phyloP scores from a whole-genome alignment of 2,329 filamentous ascomycete species.

The Cytospora schulzeri region DNA sequence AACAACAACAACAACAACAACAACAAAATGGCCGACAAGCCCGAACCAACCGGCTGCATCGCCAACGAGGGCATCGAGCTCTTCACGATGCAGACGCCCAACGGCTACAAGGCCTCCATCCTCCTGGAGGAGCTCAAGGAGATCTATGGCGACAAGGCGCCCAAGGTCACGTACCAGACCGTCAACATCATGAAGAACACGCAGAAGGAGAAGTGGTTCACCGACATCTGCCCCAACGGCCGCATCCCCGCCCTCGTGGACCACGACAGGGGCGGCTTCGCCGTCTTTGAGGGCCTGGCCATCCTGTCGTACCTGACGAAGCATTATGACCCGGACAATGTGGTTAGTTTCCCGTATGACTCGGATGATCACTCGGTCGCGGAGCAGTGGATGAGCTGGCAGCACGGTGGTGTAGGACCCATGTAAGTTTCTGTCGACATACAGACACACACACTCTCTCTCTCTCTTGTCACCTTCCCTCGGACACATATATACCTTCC shows the following conservation, averaged over 20 bases:
- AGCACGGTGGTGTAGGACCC: slow-evolving; percentile 74
- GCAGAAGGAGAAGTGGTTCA: slow-evolving; percentile 70
- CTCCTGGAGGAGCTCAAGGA: slow-evolving; percentile 67
- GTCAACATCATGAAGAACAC: slow-evolving; percentile 64
- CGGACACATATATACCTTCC: neutral
- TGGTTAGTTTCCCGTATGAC: slow-evolving; percentile 60
- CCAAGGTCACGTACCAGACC: slow-evolving; percentile 48
- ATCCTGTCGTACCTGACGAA: slow-evolving; percentile 75
- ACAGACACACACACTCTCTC: too few species aligned
- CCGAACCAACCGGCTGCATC: slow-evolving; percentile 57
- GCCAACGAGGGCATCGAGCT: slow-evolving; percentile 67
- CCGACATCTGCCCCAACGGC: slow-evolving; percentile 63
- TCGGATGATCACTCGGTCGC: slow-evolving; percentile 42
- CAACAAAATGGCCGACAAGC: slow-evolving; percentile 33
- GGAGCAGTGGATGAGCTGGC: slow-evolving; percentile 68
- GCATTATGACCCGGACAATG: slow-evolving; percentile 70
- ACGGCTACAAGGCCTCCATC: slow-evolving; percentile 60
- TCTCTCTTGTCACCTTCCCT: neutral
- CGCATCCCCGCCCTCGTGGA: slow-evolving; percentile 68
- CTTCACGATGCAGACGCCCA: slow-evolving; percentile 58
- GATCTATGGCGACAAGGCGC: slow-evolving; percentile 54
- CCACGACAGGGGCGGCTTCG: slow-evolving; percentile 61
- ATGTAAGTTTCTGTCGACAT: slow-evolving; percentile 41
- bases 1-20: neutral
- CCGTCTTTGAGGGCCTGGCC: slow-evolving; percentile 74